phyloP scores from a whole-genome alignment of 169 alveolate species.

The Plasmodium knowlesi region DNA sequence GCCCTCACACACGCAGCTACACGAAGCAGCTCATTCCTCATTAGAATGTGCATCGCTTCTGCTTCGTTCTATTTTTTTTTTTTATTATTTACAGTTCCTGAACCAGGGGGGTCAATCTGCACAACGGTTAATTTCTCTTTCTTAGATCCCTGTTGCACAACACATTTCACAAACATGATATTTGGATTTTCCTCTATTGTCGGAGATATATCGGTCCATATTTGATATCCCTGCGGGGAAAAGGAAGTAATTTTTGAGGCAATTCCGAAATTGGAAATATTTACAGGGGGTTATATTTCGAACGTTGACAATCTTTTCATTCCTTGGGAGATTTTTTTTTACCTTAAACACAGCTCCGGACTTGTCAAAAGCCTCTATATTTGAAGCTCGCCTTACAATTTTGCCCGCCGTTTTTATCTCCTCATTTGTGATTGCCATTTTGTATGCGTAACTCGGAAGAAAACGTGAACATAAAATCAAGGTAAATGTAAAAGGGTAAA shows the following conservation, averaged over 20 bases:
- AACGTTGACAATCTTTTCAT: neutral
- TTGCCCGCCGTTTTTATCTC: conserved; percentile 70
- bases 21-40: neutral
- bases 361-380: conserved; percentile 72
- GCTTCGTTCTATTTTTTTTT: neutral
- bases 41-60: neutral
- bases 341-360: conserved; percentile 66
- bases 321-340: neutral
- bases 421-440: conserved; percentile 74
- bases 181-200: conserved; percentile 90
- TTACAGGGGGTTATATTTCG: neutral
- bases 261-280: neutral
- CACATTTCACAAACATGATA: conserved; percentile 91
- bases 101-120: conserved; percentile 89
- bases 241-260: neutral
- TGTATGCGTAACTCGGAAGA: conserved; percentile 1
- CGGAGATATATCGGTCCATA: conserved; percentile 94
- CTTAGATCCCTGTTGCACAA: conserved; percentile 91
- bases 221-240: conserved; percentile 87
- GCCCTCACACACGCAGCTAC: neutral
- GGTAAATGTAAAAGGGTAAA: conserved; percentile 6
- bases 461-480: conserved; percentile 3
- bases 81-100: conserved; percentile 50
- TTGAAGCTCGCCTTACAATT: conserved; percentile 67
- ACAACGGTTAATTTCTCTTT: conserved; percentile 82